Base-by-base conservation (phyloP, 306 rosid genomes). In the Oemleria cerasiformis region DNA sequence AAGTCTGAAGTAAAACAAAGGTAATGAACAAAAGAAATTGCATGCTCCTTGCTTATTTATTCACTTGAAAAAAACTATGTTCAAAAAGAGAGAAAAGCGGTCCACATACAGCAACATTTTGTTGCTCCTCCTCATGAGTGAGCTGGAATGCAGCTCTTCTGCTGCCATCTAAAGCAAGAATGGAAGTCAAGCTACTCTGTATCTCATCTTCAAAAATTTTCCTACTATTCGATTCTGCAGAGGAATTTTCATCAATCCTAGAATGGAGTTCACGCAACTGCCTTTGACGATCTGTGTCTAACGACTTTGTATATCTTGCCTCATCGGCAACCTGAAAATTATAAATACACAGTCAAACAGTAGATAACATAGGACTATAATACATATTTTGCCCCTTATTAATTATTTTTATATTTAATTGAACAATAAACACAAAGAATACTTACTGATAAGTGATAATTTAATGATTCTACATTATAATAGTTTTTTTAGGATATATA, bases 81-180 rank as follows among this genome's bases (percentile, higher is more conserved):
- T 59, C 50, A 72, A 65, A 8, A 41, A 65, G 36, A 73, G 73
- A 69, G 49, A 71, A 60, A 60, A 68, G 49, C 63, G 58, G 80
- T 23, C 39, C 34, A 82, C 95, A 78, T 86, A 94, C 98, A 75
- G 93, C 87, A 71, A 89, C 87, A 63, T 87, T 94, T 86, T 94
- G 97, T 83, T 91, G 91, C 87, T 86, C 80, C 85, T 94, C 98
- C 84, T 94, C 98, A 56, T 79, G 77, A 65, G 85, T 45, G 76
- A 94, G 98, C 75, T 82, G 95, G 89, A 82, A 91, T 66, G 86
- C 92, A 85, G 86, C 92, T 83, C 92, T 89, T 85, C 94, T 89
- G 84, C 80, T 81, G 69, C 86, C 91, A 79, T 91, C 91, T 51
- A 89, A 86, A 76, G 86, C 85, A 65, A 94, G 86, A 84, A 94